These are phyloP conservation scores for Scutellospora calospora DNA, from an alignment of 371 early-diverging fungal genomes.

Conservation along the genomic window DNA sequence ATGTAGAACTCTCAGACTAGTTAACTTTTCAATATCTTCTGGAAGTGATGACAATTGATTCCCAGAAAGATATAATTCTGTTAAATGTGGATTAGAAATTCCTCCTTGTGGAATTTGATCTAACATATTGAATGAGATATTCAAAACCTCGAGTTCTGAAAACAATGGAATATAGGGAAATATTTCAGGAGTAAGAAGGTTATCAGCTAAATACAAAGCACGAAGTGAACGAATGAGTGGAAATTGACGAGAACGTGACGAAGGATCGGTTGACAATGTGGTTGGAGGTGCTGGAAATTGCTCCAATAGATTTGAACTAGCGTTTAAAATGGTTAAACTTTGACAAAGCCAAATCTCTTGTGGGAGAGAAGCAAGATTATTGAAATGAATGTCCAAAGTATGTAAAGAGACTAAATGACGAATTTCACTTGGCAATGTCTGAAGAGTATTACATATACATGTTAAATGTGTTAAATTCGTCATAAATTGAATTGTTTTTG, in stretches of 20 bases:
- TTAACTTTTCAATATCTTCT: conserved; percentile 83
- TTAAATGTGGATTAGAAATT: conserved; percentile 62
- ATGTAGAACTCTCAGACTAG: conserved; percentile 74
- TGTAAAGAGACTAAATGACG: conserved; percentile 61
- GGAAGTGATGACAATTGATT: conserved; percentile 88
- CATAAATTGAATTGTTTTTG: conserved; percentile 67
- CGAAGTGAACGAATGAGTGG: conserved; percentile 72
- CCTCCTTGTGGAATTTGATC: conserved; percentile 74
- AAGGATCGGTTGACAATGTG: not conserved
- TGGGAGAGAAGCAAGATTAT: conserved; percentile 79
- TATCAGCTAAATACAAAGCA: conserved; percentile 80
- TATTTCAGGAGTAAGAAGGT: conserved; percentile 86
- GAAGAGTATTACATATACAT: conserved; percentile 75
- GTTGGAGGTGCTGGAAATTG: conserved; percentile 55
- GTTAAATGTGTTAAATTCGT: conserved; percentile 64
- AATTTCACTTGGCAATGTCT: conserved; percentile 69
- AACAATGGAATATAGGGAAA: conserved; percentile 78
- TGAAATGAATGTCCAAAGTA: conserved; percentile 70
- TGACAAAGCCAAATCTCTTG: conserved; percentile 88
- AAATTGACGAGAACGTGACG: conserved; percentile 47
- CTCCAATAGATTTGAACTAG: conserved; percentile 81
- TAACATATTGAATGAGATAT: conserved; percentile 86
- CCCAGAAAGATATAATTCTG: conserved; percentile 85
- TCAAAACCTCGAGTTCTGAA: conserved; percentile 77
- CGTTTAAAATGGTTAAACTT: conserved; percentile 71